phyloP scores from a whole-genome alignment of 306 rosid genomes.

The Vachellia collinsii region DNA sequence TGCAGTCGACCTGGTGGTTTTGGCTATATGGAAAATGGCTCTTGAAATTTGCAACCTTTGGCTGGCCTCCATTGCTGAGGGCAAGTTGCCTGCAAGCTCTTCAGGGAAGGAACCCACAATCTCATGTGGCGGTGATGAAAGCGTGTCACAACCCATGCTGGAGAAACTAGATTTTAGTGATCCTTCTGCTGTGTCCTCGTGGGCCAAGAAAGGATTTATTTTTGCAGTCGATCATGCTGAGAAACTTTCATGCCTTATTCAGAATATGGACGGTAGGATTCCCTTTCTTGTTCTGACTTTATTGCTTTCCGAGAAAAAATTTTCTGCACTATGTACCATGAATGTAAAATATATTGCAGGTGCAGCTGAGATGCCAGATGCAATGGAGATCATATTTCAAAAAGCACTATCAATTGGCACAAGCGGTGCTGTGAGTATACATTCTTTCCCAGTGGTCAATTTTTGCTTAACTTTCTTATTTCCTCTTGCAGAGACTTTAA shows the following conservation, averaged over 20 bases:
- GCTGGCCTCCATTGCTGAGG: constrained; percentile 47
- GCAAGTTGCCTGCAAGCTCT: constrained; percentile 46
- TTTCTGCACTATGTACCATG: not conserved
- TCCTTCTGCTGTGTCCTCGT: constrained; percentile 61
- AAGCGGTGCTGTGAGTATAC: constrained; percentile 72
- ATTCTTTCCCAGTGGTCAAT: constrained; percentile 4
- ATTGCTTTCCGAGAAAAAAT: constrained; percentile 4
- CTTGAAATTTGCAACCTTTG: constrained; percentile 65
- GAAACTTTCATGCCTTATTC: constrained; percentile 58
- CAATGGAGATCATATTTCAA: constrained; percentile 61
- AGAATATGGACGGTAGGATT: constrained; percentile 68
- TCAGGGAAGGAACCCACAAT: constrained; percentile 42
- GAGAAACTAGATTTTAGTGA: constrained; percentile 56
- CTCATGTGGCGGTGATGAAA: constrained; percentile 33
- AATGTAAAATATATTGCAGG: constrained; percentile 18
- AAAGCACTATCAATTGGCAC: constrained; percentile 49
- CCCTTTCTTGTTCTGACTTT: constrained; percentile 31
- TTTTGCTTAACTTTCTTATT: constrained; percentile 20
- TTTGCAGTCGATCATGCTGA: constrained; percentile 75
- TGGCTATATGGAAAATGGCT: constrained; percentile 87
- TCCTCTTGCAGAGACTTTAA: constrained; percentile 16
- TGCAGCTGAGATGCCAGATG: constrained; percentile 76
- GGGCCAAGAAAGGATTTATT: constrained; percentile 74
- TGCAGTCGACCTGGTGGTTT: constrained; percentile 78
- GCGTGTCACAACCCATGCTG: constrained; percentile 41